phyloP scores from a whole-genome alignment of 2,329 filamentous ascomycete genomes.

The Hypoxylon sp. region DNA sequence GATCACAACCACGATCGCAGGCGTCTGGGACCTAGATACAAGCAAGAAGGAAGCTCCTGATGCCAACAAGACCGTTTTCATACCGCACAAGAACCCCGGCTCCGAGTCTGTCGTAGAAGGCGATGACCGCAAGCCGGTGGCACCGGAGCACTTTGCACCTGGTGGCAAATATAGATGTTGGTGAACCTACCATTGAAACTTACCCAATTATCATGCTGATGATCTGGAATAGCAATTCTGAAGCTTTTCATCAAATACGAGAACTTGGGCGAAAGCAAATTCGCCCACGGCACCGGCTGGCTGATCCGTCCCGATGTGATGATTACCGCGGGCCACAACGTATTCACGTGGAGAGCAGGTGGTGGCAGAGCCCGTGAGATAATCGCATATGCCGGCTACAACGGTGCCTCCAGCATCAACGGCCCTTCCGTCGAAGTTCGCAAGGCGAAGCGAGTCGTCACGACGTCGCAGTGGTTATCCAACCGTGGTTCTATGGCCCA shows the following conservation, averaged over 20 bases:
- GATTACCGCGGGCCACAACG: constrained; percentile 26
- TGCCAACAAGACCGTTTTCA: constrained; percentile 15
- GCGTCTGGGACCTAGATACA: constrained; percentile 23
- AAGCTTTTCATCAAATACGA: constrained; percentile 24
- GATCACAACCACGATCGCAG: constrained; percentile 22
- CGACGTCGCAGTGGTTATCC: constrained; percentile 26
- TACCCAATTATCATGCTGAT: background rate
- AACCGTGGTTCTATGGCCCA: constrained; percentile 9
- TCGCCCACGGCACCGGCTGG: constrained; percentile 24
- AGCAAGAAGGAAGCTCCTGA: constrained; percentile 11
- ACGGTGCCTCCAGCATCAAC: constrained; percentile 6
- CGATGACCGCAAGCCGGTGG: constrained; percentile 17
- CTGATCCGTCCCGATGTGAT: constrained; percentile 18
- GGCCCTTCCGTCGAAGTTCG: constrained; percentile 11
- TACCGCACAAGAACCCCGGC: constrained; percentile 25
- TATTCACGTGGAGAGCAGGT: constrained; percentile 15
- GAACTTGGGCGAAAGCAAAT: constrained; percentile 15
- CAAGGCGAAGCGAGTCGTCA: constrained; percentile 24
- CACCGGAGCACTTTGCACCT: constrained; percentile 3
- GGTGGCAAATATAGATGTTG: constrained; percentile 25
- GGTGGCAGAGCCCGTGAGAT: constrained; percentile 16
- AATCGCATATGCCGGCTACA: constrained; percentile 7
- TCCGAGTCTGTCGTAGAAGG: constrained; percentile 20
- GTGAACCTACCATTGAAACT: background rate
- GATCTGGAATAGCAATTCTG: background rate